These are phyloP conservation scores for Coemansia sp. DNA, from an alignment of 192 early-diverging fungal genomes.

Conservation along the genomic window DNA sequence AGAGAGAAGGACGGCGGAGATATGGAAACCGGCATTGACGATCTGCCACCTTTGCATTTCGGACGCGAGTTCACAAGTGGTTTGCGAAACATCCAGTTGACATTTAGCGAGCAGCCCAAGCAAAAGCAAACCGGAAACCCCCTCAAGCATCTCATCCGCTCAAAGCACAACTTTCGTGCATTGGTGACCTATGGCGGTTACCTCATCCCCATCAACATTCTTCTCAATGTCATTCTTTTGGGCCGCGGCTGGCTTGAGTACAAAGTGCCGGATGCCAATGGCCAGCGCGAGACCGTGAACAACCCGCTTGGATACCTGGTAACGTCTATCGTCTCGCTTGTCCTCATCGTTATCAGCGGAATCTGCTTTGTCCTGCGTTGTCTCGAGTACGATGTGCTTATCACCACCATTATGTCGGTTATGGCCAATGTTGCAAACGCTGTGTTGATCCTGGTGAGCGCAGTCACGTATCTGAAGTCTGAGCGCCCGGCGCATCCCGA, in stretches of 20 bases:
- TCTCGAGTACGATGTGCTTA: conserved; percentile 47
- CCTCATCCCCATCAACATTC: conserved; percentile 50
- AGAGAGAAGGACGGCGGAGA: conserved; percentile 30
- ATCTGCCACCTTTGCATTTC: conserved; percentile 35
- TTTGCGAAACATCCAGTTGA: conserved; percentile 50
- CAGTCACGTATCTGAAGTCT: conserved; percentile 40
- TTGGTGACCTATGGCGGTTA: conserved; percentile 54
- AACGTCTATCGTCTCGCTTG: conserved; percentile 45
- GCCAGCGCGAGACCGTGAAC: conserved; percentile 19
- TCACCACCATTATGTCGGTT: conserved; percentile 35
- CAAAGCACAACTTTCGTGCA: conserved; percentile 54
- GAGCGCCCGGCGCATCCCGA: conserved; percentile 45
- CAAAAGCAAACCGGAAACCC: conserved; percentile 14
- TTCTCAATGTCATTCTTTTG: conserved; percentile 53
- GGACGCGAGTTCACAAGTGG: conserved; percentile 47
- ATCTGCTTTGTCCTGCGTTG: conserved; percentile 54
- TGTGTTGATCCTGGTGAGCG: conserved; percentile 43
- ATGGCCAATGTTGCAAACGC: conserved; percentile 47
- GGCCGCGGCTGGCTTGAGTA: conserved; percentile 52
- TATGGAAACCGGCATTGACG: conserved; percentile 31
- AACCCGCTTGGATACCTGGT: conserved; percentile 47
- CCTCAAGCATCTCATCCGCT: conserved; percentile 42
- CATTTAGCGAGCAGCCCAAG: conserved; percentile 27
- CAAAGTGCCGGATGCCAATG: conserved; percentile 11
- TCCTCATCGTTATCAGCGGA: conserved; percentile 43